These are phyloP conservation scores for Pseudogymnoascus sp. DNA, from an alignment of 2,329 filamentous ascomycete genomes.

Conservation along the genomic window DNA sequence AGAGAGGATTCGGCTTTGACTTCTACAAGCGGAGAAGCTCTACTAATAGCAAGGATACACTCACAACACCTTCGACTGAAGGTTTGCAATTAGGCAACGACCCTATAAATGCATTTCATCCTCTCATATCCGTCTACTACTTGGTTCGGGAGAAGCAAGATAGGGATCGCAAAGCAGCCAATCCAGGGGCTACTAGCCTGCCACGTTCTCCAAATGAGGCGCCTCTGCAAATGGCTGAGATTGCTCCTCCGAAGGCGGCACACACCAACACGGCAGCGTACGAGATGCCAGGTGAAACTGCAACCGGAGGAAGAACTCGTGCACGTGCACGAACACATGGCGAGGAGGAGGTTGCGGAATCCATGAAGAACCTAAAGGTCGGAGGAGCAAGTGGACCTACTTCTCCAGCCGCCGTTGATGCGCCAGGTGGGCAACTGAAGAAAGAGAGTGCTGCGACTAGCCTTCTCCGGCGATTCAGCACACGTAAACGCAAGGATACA, in stretches of 20 bases:
- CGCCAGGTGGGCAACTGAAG: constrained; percentile 55
- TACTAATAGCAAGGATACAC: constrained; percentile 76
- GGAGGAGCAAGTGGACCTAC: constrained; percentile 38
- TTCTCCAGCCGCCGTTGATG: constrained; percentile 43
- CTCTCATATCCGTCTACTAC: constrained; percentile 88
- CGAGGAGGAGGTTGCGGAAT: constrained; percentile 79
- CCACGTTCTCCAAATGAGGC: constrained; percentile 46
- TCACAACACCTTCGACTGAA: constrained; percentile 77
- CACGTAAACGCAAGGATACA: constrained; percentile 64
- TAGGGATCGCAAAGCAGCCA: constrained; percentile 54
- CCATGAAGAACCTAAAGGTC: constrained; percentile 57
- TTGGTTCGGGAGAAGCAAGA: constrained; percentile 92
- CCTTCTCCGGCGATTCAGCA: constrained; percentile 83
- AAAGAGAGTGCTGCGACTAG: constrained; percentile 84
- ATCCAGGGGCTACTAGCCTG: constrained; percentile 50
- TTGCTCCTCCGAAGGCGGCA: constrained; percentile 73
- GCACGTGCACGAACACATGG: constrained; percentile 88
- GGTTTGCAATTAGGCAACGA: constrained; percentile 75
- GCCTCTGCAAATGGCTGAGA: constrained; percentile 56
- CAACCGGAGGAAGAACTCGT: constrained; percentile 72
- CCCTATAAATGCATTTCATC: constrained; percentile 87
- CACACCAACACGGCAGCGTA: constrained; percentile 80
- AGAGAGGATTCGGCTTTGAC: constrained; percentile 80
- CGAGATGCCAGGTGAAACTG: constrained; percentile 82
- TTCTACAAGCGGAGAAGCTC: constrained; percentile 96